These are phyloP conservation scores for Camelina sativa DNA, from an alignment of 345 rosid genomes.

Conservation along the genomic window DNA sequence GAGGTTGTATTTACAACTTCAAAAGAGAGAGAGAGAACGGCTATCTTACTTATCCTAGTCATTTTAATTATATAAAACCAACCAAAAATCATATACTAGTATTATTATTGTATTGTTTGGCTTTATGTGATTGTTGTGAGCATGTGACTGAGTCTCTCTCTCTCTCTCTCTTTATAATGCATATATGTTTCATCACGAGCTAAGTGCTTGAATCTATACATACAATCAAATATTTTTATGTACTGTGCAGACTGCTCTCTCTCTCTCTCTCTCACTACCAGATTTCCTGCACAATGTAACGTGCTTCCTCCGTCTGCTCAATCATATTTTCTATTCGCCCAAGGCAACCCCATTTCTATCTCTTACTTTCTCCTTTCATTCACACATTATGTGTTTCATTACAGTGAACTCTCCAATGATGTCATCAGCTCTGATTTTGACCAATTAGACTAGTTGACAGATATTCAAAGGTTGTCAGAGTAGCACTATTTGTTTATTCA, in stretches of 20 bases:
- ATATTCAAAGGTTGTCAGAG: slow-evolving; percentile 42
- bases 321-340: neutral
- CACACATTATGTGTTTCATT: no score
- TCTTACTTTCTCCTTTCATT: no score
- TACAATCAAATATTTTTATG: neutral
- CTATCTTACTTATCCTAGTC: slow-evolving; percentile 34
- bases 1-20: slow-evolving; percentile 38
- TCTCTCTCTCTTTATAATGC: neutral
- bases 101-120: neutral
- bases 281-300: slow-evolving; percentile 22
- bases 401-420: neutral
- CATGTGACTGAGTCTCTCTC: slow-evolving; percentile 32
- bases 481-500: slow-evolving; percentile 21
- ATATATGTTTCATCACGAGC: slow-evolving; percentile 30
- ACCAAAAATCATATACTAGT: neutral
- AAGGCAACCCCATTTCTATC: no score
- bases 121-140: slow-evolving; percentile 19
- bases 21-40: slow-evolving; percentile 27
- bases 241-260: neutral
- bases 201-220: neutral
- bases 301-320: slow-evolving; percentile 31
- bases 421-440: slow-evolving; percentile 26
- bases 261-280: slow-evolving; percentile 10
- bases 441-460: slow-evolving; percentile 34
- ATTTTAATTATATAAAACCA: slow-evolving; percentile 2